phyloP scores from a whole-genome alignment of 305 asterid genomes.

The Euphrasia arctica region DNA sequence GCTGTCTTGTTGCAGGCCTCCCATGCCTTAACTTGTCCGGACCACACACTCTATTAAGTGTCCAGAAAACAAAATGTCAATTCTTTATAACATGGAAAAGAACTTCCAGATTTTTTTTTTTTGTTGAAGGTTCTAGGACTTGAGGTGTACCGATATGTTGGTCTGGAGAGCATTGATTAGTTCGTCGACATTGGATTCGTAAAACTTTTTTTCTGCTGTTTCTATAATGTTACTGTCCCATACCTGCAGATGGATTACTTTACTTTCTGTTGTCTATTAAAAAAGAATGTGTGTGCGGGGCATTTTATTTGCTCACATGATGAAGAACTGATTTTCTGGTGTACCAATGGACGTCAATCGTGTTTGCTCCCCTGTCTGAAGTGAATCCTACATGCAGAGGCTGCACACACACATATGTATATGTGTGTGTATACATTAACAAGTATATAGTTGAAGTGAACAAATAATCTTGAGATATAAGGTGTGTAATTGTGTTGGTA shows the following conservation, averaged over 20 bases:
- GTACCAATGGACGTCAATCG: constrained; percentile 84
- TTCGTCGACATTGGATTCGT: constrained; percentile 48
- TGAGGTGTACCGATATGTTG: constrained; percentile 57
- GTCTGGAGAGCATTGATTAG: constrained; percentile 51
- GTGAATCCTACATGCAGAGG: constrained; percentile 87
- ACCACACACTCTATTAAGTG: constrained; percentile 62
- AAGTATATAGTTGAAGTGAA: background rate
- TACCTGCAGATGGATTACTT: constrained; percentile 38
- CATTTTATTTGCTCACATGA: constrained; percentile 49
- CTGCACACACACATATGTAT: constrained; percentile 34
- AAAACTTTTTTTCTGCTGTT: constrained; percentile 58
- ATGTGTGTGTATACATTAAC: background rate
- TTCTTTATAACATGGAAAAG: background rate
- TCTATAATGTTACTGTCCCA: constrained; percentile 66
- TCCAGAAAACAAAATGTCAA: background rate
- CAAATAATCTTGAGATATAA: background rate
- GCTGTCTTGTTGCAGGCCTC: constrained; percentile 54
- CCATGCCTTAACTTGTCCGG: constrained; percentile 67
- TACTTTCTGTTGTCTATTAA: background rate
- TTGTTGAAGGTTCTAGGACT: background rate
- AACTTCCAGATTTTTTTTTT: constrained; percentile 1
- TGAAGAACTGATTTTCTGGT: constrained; percentile 70
- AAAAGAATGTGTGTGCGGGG: no score
- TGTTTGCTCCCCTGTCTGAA: constrained; percentile 67
- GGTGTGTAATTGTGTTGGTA: background rate